Percentiles rank a stretch among this genome's conserved stretches.
These are phyloP conservation scores for Auricularia sp. DNA, from an alignment of 768 basidiomycete genomes.

Conservation along the genomic window DNA sequence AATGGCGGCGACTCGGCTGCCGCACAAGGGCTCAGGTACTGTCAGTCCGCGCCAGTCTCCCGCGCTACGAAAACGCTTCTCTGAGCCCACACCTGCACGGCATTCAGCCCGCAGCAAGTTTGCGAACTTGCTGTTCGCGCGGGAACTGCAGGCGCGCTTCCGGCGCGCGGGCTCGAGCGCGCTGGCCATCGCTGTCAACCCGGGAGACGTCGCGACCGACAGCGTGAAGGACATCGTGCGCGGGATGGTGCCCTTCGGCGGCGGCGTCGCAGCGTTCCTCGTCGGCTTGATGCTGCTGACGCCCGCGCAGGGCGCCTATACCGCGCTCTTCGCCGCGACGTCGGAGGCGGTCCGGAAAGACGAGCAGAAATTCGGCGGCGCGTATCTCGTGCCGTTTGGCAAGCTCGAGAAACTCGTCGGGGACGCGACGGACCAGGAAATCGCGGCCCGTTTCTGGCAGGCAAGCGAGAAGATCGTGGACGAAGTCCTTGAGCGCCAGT, in stretches of 20 bases:
- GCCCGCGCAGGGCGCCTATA: conserved; percentile 13
- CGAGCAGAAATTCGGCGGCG: conserved; percentile 12
- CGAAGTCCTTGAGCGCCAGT: neutral
- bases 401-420: conserved; percentile 3
- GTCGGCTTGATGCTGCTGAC: neutral
- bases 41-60: neutral
- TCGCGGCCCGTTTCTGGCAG: conserved; percentile 13
- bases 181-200: neutral
- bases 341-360: conserved; percentile 10
- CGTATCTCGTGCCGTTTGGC: conserved; percentile 14
- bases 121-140: neutral
- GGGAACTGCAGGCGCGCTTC: neutral
- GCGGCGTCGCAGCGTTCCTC: neutral
- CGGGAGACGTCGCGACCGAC: conserved; percentile 14
- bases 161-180: neutral
- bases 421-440: conserved; percentile 5
- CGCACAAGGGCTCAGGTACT: neutral
- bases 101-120: neutral
- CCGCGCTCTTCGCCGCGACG: conserved; percentile 15
- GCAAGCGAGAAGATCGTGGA: neutral
- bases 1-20: neutral
- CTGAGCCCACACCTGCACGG: no score
- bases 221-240: conserved; percentile 17
- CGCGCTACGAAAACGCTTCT: neutral
- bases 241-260: conserved; percentile 5